Evolutionary conservation across 139 green algal genomes (phyloP), one percentile per base, ranked within the genome.

Genomic region (Micromonas commoda): DNA sequence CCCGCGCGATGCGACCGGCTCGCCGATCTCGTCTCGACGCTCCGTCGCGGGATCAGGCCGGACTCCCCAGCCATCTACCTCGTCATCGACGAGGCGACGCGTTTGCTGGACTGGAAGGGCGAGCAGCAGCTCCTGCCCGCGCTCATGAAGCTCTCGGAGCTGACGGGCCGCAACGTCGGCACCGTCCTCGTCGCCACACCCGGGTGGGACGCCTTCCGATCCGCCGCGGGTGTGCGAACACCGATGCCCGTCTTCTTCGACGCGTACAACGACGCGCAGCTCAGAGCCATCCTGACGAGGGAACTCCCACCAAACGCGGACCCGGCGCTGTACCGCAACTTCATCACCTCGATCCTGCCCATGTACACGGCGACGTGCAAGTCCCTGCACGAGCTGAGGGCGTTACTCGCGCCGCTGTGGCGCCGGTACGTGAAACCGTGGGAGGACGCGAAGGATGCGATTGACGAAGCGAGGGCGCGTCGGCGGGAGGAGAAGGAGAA

Each of bases 21-120:
- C 28, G 63, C 63, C 20, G 63, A 70, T 70, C 31, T 70, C 63
- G 24, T 70, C 16, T 21, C 20, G 20, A 16, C 34, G 21, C 5
- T 70, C 3, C 28, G 34, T 1, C 28, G 31, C 28, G 31, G 31
- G 28, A 37, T 70, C 31, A 26, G 20, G 20, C 28, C 28, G 31
- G 31, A 70, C 63, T 24, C 28, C 1, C 63, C 63, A 23, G 31
- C 28, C 1, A 32, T 70, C 20, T 39, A 32, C 3, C 24, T 75
- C 34, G 37, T 75, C 68, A 32, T 75, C 68, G 68, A 75, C 37
- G 68, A 34, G 20, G 68, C 68, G 68, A 38, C 52, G 37, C 35
- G 68, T 24, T 33, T 75, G 68, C n/a, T 61, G 37, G 26, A 75
- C 34, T 61, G 38, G 38, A 38, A 39, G 29, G 34, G 21, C 9